phyloP scores from a whole-genome alignment of 2,329 filamentous ascomycete species.

The Pseudogymnoascus sp. region DNA sequence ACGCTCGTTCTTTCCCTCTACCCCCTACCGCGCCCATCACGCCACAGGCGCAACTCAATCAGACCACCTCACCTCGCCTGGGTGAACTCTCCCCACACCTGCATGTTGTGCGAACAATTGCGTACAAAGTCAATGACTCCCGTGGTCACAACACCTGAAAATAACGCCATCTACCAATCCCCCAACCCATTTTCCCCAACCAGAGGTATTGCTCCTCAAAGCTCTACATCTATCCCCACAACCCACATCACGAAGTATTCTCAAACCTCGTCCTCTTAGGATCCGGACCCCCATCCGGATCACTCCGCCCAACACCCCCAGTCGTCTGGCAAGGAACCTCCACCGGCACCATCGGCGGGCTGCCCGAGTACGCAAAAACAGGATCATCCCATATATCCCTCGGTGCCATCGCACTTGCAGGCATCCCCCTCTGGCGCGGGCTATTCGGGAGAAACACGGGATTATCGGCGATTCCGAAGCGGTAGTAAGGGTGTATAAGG shows the following conservation, averaged over 20 bases:
- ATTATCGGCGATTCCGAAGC: neutral
- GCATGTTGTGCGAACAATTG: neutral
- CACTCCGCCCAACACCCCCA: neutral
- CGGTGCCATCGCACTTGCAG: neutral
- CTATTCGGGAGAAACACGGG: neutral
- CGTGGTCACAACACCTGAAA: neutral
- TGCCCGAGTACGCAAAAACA: neutral
- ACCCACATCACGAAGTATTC: neutral
- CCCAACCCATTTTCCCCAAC: neutral
- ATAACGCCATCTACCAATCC: neutral
- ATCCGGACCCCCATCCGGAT: neutral
- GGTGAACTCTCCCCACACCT: no score
- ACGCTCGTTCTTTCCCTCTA: no score
- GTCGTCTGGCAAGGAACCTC: neutral
- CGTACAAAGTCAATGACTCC: neutral
- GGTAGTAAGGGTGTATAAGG: neutral
- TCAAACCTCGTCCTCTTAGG: neutral
- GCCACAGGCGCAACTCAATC: no score
- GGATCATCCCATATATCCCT: constrained; percentile 9
- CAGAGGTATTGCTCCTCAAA: neutral
- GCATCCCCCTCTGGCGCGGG: neutral
- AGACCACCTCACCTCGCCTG: no score
- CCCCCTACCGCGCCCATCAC: no score
- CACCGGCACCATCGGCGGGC: neutral
- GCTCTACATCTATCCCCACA: neutral